Conservation (phyloP, 371 early-diverging fungal species). For the Sporodiniella umbellata region DNA sequence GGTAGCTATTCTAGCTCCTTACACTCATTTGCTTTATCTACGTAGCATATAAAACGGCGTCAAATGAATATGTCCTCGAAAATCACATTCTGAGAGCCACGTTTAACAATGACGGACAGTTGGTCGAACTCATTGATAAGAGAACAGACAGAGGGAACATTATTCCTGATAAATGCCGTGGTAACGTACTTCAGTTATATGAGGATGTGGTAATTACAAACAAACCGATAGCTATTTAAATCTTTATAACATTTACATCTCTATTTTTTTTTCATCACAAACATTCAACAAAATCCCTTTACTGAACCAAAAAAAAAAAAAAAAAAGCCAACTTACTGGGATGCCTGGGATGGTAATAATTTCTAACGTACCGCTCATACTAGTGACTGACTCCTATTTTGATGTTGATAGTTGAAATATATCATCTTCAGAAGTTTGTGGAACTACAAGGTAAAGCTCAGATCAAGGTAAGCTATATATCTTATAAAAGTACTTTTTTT, state of each 20-base stretch:
- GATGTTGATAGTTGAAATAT: slow-evolving; percentile 36
- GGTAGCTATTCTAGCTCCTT: too few relatives aligned
- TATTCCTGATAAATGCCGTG: slow-evolving; percentile 58
- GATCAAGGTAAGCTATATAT: not conserved
- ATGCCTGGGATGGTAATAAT: slow-evolving; percentile 59
- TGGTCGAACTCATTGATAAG: slow-evolving; percentile 66
- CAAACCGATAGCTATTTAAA: not conserved
- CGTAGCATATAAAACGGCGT: slow-evolving; percentile 29
- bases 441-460: slow-evolving; percentile 26
- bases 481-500: not conserved
- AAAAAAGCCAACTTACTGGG: slow-evolving; percentile 73
- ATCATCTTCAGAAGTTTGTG: slow-evolving; percentile 42
- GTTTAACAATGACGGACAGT: slow-evolving; percentile 71
- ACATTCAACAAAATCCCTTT: not conserved
- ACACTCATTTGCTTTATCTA: not conserved
- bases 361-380: not conserved
- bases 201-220: slow-evolving; percentile 73
- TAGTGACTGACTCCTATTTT: not conserved
- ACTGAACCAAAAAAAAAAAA: not conserved
- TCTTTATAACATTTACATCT: too few relatives aligned
- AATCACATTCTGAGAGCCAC: slow-evolving; percentile 66
- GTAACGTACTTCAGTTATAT: slow-evolving; percentile 80
- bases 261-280: too few relatives aligned
- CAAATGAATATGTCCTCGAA: slow-evolving; percentile 58
- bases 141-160: slow-evolving; percentile 59